Evolutionary conservation across 177 flowering plant genomes (phyloP).

Genomic region (Vitis hybrid): DNA sequence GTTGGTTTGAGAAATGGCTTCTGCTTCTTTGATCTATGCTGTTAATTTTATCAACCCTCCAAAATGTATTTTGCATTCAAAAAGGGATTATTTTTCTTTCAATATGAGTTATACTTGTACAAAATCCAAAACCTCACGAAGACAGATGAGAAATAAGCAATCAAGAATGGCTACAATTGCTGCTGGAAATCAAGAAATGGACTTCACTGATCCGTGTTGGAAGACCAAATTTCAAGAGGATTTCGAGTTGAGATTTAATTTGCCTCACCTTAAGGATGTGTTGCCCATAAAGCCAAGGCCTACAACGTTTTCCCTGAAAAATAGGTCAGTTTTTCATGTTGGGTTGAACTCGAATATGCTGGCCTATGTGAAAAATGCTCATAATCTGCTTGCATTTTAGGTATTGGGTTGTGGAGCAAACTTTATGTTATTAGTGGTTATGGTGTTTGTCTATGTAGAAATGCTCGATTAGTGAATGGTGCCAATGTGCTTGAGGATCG

Average conservation of each 20-base stretch:
- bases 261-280: slow-evolving; percentile 40
- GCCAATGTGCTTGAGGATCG: slow-evolving; percentile 20
- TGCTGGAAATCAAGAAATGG: slow-evolving; percentile 21
- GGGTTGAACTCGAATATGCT: neutral
- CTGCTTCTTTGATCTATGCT: slow-evolving; percentile 16
- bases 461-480: slow-evolving; percentile 25
- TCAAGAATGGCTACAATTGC: slow-evolving; percentile 12
- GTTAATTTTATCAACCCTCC: slow-evolving; percentile 10
- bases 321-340: slow-evolving; percentile 24
- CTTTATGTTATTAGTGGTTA: neutral
- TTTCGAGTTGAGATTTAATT: slow-evolving; percentile 34
- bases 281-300: slow-evolving; percentile 37
- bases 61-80: slow-evolving; percentile 13
- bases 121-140: slow-evolving; percentile 6
- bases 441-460: slow-evolving; percentile 23
- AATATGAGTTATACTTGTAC: slow-evolving; percentile 2
- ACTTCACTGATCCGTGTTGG: slow-evolving; percentile 37
- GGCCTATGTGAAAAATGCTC: neutral
- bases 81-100: slow-evolving; percentile 8
- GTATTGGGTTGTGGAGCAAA: too few species aligned
- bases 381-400: neutral
- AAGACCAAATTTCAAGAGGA: slow-evolving; percentile 29
- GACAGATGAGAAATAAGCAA: slow-evolving; percentile 2
- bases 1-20: slow-evolving; percentile 20
- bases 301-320: slow-evolving; percentile 38